phyloP scores from a whole-genome alignment of 345 rosid genomes.

The Noccaea bulbosa region DNA sequence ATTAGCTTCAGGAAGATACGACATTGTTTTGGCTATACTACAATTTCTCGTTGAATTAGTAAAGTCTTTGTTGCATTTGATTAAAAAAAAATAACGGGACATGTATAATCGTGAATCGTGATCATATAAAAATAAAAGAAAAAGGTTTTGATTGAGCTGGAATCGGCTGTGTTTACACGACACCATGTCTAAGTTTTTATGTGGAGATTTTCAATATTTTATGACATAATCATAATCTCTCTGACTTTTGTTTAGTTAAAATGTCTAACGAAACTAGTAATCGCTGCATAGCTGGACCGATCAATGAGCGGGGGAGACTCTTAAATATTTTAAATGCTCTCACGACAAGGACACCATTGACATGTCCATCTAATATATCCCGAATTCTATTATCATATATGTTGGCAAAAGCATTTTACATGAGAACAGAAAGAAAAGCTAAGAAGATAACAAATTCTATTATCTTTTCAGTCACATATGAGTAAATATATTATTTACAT shows the following conservation, averaged over 20 bases:
- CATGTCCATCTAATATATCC: not conserved
- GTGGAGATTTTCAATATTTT: conserved; percentile 16
- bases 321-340: conserved; percentile 9
- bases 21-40: conserved; percentile 36
- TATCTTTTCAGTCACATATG: no score
- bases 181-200: conserved; percentile 17
- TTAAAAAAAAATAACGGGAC: conserved; percentile 8
- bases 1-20: conserved; percentile 34
- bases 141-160: conserved; percentile 36
- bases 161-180: conserved; percentile 26
- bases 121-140: not conserved
- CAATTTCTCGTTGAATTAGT: conserved; percentile 31
- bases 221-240: conserved; percentile 10
- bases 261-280: conserved; percentile 13
- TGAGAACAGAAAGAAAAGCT: no score
- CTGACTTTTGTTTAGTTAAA: conserved; percentile 18
- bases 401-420: not conserved
- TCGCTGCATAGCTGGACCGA: conserved; percentile 28
- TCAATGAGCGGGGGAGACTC: not conserved
- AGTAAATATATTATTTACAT: conserved; percentile 14
- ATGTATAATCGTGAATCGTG: conserved; percentile 42
- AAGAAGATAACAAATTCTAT: no score
- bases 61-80: conserved; percentile 26
- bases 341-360: not conserved
- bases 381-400: not conserved